These are phyloP conservation scores for Penicillium pulvis DNA, from an alignment of 495 filamentous ascomycete species.

Conservation along the genomic window DNA sequence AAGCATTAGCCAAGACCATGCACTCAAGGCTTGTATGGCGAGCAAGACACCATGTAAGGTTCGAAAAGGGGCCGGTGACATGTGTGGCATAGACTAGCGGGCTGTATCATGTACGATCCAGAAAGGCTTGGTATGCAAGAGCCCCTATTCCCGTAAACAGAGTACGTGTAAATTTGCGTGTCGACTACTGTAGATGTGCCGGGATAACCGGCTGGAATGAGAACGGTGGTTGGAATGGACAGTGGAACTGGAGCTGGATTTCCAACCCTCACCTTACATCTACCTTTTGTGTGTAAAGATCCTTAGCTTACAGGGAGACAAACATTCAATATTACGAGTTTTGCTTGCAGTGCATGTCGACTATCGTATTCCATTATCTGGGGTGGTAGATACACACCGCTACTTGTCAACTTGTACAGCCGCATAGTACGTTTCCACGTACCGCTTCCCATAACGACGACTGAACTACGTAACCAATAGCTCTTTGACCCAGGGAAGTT, in stretches of 20 bases:
- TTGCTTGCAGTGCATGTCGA: neutral
- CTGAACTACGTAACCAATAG: neutral
- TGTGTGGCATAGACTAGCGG: conserved; percentile 7
- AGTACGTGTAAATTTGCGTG: neutral
- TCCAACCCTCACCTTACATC: neutral
- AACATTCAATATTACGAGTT: neutral
- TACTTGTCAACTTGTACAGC: conserved; percentile 5
- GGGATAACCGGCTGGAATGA: neutral
- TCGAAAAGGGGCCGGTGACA: conserved; percentile 2
- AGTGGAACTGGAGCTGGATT: neutral
- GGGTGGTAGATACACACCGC: neutral
- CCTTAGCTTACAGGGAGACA: neutral
- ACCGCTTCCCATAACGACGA: neutral
- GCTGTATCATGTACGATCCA: conserved; percentile 8
- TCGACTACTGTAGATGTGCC: neutral
- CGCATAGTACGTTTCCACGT: neutral
- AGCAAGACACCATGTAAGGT: conserved; percentile 8
- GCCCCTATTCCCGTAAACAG: neutral
- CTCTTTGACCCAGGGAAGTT: neutral
- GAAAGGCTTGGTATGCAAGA: conserved; percentile 11
- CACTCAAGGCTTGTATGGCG: conserved; percentile 21
- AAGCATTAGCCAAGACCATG: conserved; percentile 30
- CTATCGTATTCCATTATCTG: neutral
- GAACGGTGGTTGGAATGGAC: neutral
- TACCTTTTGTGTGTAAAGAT: neutral